A percentile compares a stretch with the other conserved stretches of the same genome.
Conservation (phyloP, 2,329 filamentous ascomycete species). For the Gaeumannomyces tritici region DNA sequence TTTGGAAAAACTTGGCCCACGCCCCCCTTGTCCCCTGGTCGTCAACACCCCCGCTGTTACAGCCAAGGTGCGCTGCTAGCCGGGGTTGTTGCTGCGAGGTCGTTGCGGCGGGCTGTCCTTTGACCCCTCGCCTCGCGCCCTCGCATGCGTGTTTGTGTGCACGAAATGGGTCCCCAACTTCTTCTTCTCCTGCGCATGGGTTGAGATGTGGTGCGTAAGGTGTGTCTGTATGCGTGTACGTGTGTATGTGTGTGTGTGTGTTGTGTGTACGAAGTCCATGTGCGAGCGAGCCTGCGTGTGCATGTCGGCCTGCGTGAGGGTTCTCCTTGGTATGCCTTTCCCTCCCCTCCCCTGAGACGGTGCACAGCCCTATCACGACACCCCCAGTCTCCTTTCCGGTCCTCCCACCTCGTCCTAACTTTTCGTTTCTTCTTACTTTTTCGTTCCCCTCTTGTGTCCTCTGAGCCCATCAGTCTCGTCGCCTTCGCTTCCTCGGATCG, state of each 20-base stretch:
- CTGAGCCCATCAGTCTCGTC: background rate
- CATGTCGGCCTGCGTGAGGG: background rate
- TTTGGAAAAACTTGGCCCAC: background rate
- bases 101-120: background rate
- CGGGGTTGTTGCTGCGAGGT: background rate
- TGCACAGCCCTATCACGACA: background rate
- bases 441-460: background rate
- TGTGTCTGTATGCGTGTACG: background rate
- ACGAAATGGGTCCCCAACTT: background rate
- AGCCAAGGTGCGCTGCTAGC: background rate
- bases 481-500: background rate
- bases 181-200: background rate
- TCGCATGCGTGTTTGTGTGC: background rate
- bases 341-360: background rate
- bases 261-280: background rate
- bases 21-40: background rate
- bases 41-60: background rate
- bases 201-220: background rate
- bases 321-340: background rate
- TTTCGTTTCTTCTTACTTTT: slow-evolving; percentile 1
- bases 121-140: background rate
- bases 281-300: background rate
- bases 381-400: background rate
- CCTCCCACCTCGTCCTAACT: slow-evolving; percentile 1
- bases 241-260: background rate